phyloP scores from a whole-genome alignment of 257 asterid species.

The Solanum pimpinellifolium region DNA sequence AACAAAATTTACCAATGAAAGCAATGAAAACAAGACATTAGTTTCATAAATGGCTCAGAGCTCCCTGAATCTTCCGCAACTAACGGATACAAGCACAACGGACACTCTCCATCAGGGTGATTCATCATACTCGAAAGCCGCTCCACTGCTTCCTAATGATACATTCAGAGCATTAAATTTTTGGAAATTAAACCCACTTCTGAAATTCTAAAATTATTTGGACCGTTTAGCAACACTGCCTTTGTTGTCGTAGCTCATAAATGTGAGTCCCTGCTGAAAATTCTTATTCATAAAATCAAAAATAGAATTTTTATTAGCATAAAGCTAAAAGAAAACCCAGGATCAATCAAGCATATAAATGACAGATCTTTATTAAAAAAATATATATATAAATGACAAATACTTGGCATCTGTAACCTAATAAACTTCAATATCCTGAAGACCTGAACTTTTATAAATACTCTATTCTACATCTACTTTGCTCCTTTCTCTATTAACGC shows the following conservation, averaged over 20 bases:
- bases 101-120: constrained; percentile 92
- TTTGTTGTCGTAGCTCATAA: not conserved
- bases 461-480: not conserved
- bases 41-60: constrained; percentile 70
- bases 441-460: not conserved
- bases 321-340: not conserved
- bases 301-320: not conserved
- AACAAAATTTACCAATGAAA: constrained; percentile 64
- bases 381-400: not conserved
- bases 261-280: not conserved
- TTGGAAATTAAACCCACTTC: not conserved
- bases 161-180: constrained; percentile 12
- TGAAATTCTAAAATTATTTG: not conserved
- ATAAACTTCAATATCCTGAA: not conserved
- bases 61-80: constrained; percentile 52
- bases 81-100: constrained; percentile 68
- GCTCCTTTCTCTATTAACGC: not conserved
- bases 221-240: not conserved
- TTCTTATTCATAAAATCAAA: not conserved
- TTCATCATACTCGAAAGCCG: constrained; percentile 89
- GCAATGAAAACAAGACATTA: constrained; percentile 98
- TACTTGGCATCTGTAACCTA: not conserved
- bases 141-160: constrained; percentile 84
- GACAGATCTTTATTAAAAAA: not conserved
- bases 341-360: not conserved